These are phyloP conservation scores for Amauroascus niger DNA, from an alignment of 2,329 filamentous ascomycete genomes.

Conservation along the genomic window DNA sequence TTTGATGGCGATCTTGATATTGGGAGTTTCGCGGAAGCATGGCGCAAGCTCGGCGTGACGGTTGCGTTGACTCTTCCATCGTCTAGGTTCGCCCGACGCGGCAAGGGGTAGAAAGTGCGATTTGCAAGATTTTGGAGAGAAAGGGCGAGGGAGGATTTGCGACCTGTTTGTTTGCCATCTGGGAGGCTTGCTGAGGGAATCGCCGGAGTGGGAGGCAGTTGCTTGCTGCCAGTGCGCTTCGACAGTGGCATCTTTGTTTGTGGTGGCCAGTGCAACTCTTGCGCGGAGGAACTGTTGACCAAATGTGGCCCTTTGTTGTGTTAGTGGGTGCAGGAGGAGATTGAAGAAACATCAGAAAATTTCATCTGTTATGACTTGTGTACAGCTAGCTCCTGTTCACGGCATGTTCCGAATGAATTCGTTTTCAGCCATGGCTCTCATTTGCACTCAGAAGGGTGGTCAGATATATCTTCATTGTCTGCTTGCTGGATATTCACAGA, in stretches of 20 bases:
- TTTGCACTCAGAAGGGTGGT: background rate
- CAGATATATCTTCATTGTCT: too few species aligned
- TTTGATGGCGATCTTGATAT: constrained; percentile 1
- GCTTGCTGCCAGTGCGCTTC: background rate
- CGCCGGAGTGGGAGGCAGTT: background rate
- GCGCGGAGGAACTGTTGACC: background rate
- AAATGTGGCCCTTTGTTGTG: background rate
- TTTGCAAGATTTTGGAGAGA: constrained; percentile 20
- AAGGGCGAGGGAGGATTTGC: constrained; percentile 16
- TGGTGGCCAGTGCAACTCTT: too few species aligned
- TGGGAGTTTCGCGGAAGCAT: background rate
- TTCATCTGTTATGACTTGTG: too few species aligned
- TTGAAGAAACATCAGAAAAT: too few species aligned
- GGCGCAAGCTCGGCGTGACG: background rate
- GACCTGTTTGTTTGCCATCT: constrained; percentile 15
- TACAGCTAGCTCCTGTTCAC: background rate
- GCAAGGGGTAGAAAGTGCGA: constrained; percentile 16
- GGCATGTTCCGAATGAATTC: background rate
- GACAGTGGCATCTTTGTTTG: background rate
- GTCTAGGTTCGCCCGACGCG: constrained; percentile 11
- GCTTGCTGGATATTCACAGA: too few species aligned
- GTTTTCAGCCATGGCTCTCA: background rate
- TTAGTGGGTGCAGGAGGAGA: background rate
- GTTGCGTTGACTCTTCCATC: background rate
- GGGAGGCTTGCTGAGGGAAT: background rate